A percentile compares a stretch with the other conserved stretches of the same genome.
Conservation (phyloP, 352 stramenopile genomes). For the Pythium plurisporium region DNA sequence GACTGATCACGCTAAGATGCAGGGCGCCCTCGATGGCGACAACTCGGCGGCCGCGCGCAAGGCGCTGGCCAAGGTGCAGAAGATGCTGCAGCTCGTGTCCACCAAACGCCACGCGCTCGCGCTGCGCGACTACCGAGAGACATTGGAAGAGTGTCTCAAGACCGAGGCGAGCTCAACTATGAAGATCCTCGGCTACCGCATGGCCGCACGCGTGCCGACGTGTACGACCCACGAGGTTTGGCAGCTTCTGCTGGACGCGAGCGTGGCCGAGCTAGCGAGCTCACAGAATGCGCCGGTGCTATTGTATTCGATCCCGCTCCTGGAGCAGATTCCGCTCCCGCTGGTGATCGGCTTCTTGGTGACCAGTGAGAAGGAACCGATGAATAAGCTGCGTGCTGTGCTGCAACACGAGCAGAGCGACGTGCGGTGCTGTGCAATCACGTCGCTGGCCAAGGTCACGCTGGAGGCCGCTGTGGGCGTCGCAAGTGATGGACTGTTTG, state of each 20-base stretch:
- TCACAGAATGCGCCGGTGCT: constrained; percentile 57
- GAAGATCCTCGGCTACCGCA: constrained; percentile 72
- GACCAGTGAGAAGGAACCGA: constrained; percentile 59
- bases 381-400: constrained; percentile 70
- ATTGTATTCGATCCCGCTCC: constrained; percentile 41
- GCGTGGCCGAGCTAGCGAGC: constrained; percentile 58
- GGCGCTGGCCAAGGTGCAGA: constrained; percentile 51
- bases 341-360: constrained; percentile 64
- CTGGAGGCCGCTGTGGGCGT: constrained; percentile 46
- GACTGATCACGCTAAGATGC: constrained; percentile 26
- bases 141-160: constrained; percentile 66
- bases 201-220: constrained; percentile 43
- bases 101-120: constrained; percentile 51
- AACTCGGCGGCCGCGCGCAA: constrained; percentile 43
- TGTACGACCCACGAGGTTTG: constrained; percentile 62
- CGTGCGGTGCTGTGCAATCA: constrained; percentile 55
- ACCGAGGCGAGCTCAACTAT: constrained; percentile 47
- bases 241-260: constrained; percentile 57
- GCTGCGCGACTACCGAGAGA: constrained; percentile 54
- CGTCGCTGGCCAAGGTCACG: constrained; percentile 49
- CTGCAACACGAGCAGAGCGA: constrained; percentile 65
- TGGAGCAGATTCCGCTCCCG: constrained; percentile 51
- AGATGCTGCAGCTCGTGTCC: constrained; percentile 51
- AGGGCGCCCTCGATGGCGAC: constrained; percentile 42
- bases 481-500: constrained; percentile 49